Conservation (phyloP, 108 stramenopile species). For the Craspedostauros australis region DNA sequence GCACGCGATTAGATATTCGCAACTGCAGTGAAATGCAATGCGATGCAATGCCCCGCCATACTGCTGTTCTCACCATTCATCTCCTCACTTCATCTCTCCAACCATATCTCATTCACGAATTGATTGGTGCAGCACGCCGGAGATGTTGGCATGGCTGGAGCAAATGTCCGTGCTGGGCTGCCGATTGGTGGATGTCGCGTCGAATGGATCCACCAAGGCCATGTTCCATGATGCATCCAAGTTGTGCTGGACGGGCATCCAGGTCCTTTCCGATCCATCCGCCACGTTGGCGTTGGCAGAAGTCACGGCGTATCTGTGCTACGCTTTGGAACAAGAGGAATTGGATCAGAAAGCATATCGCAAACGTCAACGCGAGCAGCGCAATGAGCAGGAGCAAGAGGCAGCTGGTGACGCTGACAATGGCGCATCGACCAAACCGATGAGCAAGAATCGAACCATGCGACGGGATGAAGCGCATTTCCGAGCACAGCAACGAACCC, state of each 20-base stretch:
- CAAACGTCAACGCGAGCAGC: slow-evolving; percentile 5
- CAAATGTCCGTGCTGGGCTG: slow-evolving; percentile 47
- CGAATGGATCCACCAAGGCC: slow-evolving; percentile 55
- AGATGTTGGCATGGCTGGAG: slow-evolving; percentile 46
- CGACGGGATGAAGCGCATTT: background rate
- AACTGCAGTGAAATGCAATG: too few relatives aligned
- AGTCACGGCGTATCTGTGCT: slow-evolving; percentile 75
- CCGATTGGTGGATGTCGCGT: slow-evolving; percentile 51
- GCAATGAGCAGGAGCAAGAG: slow-evolving; percentile 21
- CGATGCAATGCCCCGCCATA: too few relatives aligned
- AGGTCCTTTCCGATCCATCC: slow-evolving; percentile 48
- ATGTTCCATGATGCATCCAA: slow-evolving; percentile 44
- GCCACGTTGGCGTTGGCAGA: slow-evolving; percentile 69
- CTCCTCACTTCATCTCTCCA: too few relatives aligned
- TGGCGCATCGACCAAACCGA: too few relatives aligned
- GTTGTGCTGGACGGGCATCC: slow-evolving; percentile 41
- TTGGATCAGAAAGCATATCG: slow-evolving; percentile 8
- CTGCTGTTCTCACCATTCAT: too few relatives aligned
- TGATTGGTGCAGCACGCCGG: slow-evolving; percentile 47
- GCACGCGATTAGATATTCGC: too few relatives aligned
- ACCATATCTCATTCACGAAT: too few relatives aligned
- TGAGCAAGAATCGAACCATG: too few relatives aligned
- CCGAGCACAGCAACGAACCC: slow-evolving; percentile 1
- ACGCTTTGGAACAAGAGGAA: slow-evolving; percentile 70
- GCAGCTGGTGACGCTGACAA: too few relatives aligned